phyloP scores from a whole-genome alignment of 352 stramenopile genomes.

The Lagenidium giganteum region DNA sequence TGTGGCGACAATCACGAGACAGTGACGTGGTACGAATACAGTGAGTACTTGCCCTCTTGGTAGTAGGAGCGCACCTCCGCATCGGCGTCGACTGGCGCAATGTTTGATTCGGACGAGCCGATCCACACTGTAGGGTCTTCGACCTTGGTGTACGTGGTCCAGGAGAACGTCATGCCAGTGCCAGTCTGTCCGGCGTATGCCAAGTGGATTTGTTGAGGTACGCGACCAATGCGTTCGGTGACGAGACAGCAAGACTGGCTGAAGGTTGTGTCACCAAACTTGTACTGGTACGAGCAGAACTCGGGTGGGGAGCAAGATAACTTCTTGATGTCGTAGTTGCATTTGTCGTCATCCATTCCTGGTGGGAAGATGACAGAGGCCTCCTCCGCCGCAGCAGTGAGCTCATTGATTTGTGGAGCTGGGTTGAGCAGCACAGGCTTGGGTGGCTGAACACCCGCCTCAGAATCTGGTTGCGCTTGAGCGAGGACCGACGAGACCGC shows the following conservation, averaged over 20 bases:
- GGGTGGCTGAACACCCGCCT: too few relatives aligned
- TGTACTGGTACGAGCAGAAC: conserved; percentile 18
- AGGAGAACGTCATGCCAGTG: conserved; percentile 24
- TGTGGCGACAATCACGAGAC: conserved; percentile 11
- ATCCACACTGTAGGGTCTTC: conserved; percentile 17
- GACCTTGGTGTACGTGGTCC: conserved; percentile 16
- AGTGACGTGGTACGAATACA: conserved; percentile 21
- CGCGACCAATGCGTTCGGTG: conserved; percentile 1
- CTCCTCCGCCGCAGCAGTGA: too few relatives aligned
- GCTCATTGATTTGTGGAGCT: too few relatives aligned
- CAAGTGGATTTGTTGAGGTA: conserved; percentile 26
- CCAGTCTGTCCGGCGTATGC: conserved; percentile 20
- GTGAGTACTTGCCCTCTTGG: conserved; percentile 9
- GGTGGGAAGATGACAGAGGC: too few relatives aligned
- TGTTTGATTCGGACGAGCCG: neutral
- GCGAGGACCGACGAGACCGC: too few relatives aligned
- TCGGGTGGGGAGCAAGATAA: conserved; percentile 5
- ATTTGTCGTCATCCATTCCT: too few relatives aligned
- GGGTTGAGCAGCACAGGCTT: too few relatives aligned
- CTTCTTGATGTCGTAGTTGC: neutral
- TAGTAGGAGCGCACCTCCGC: conserved; percentile 16
- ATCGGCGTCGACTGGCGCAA: conserved; percentile 1
- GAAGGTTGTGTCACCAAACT: conserved; percentile 17
- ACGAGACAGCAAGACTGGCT: conserved; percentile 17
- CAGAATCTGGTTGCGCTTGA: too few relatives aligned